Conservation (phyloP, 2,329 filamentous ascomycete species). For the Talaromyces sp. region DNA sequence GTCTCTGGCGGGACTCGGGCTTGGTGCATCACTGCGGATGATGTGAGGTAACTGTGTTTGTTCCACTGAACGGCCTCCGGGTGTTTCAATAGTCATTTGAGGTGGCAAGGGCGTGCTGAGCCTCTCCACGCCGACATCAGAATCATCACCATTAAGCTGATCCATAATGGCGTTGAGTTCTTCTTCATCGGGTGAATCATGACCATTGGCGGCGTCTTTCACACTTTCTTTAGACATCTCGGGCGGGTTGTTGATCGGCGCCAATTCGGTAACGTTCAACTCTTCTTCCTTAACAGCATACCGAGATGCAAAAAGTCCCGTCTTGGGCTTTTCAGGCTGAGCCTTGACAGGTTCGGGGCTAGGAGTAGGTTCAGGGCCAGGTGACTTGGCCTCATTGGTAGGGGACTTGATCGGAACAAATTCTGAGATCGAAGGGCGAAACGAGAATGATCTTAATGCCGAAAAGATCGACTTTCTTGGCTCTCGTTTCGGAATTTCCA, state of each 20-base stretch:
- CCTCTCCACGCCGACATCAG: conserved; percentile 70
- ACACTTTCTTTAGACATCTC: conserved; percentile 12
- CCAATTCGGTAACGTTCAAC: neutral
- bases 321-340: conserved; percentile 14
- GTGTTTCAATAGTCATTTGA: conserved; percentile 30
- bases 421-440: conserved; percentile 34
- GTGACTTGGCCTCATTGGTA: conserved; percentile 1
- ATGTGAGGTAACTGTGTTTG: conserved; percentile 39
- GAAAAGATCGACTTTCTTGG: conserved; percentile 59
- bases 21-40: conserved; percentile 66
- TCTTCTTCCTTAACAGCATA: conserved; percentile 27
- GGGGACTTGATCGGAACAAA: conserved; percentile 25
- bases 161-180: conserved; percentile 93
- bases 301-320: conserved; percentile 34
- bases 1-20: conserved; percentile 64
- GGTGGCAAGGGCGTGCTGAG: conserved; percentile 34
- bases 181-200: conserved; percentile 46
- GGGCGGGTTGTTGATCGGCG: conserved; percentile 16
- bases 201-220: conserved; percentile 17
- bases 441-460: conserved; percentile 65
- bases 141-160: conserved; percentile 71
- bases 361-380: conserved; percentile 8
- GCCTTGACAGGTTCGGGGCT: conserved; percentile 22
- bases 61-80: conserved; percentile 52
- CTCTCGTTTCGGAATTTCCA: conserved; percentile 23